Evolutionary conservation across 225 moss, liverwort and hornwort species (phyloP), one percentile per base, ranked within the genome.

Genomic region (Climacium dendroides): DNA sequence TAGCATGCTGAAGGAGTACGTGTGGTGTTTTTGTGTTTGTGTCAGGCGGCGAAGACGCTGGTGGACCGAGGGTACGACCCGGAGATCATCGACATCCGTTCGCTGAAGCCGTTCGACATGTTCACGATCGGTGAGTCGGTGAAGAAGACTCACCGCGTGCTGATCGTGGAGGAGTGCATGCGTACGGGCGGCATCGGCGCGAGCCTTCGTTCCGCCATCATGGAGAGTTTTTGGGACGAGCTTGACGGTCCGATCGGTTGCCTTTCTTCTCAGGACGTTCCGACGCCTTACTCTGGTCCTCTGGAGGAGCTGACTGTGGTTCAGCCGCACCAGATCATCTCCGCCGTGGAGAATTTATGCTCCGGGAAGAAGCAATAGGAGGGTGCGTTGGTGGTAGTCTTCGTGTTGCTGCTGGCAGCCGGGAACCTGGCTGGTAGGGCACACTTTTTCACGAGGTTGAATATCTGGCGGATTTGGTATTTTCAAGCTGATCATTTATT

Each of bases 81-180:
- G 2, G 98, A 98, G 93, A 97, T 98, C 82, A 96, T 98, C 58
- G 98, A 98, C 89, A 98, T 98, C 82, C 95, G 98, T 80, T 98
- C 98, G 45, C 67, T 98, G 91, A 98, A 98, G 90, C 98, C 98
- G 24, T 98, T 98, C 63, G 98, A 98, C 88, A 94, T 98, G 90
- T 93, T 85, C 91, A 96, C 98, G 17, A 98, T 98, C 23, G 98
- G 98, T 19, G 93, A 98, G 85, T 98, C 98, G 16, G 94, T 98
- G 83, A 98, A 96, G 90, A 98, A 98, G 94, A 98, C 98, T 19
- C 97, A 98, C 89, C 91, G 89, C 72, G 98, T 98, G 70, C 88
- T 98, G 83, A 97, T 98, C 75, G 98, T 98, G 83, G 98, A 98
- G 88, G 98, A 98, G 90, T 98, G 98, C 87, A 98, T 98, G 98